Evolutionary conservation across 2,329 filamentous ascomycete species (phyloP).

Genomic region (Seiridium cupressi): DNA sequence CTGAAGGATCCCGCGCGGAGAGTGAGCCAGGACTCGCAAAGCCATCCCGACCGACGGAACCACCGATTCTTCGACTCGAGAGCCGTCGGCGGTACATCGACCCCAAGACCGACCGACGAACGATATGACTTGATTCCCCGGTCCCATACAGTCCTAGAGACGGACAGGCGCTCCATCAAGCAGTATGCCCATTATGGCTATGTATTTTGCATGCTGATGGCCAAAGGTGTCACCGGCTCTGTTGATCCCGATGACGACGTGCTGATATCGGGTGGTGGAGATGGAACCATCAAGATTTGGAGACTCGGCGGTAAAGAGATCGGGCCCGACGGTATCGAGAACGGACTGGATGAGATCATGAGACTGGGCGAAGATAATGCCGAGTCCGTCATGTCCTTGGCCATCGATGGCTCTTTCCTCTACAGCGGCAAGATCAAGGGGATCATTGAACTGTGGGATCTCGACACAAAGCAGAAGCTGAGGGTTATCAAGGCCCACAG

Average conservation of each 20-base stretch:
- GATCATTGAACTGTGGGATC: conserved; percentile 92
- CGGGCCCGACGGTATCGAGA: conserved; percentile 50
- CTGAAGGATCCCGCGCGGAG: conserved; percentile 62
- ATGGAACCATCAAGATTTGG: conserved; percentile 96
- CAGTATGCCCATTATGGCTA: conserved; percentile 96
- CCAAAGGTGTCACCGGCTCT: conserved; percentile 65
- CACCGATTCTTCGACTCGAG: conserved; percentile 93
- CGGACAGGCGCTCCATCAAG: conserved; percentile 74
- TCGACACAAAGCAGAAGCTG: conserved; percentile 89
- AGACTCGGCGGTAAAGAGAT: conserved; percentile 51
- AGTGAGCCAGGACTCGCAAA: conserved; percentile 60
- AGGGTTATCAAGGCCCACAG: conserved; percentile 80
- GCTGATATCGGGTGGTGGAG: conserved; percentile 86
- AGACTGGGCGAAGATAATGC: conserved; percentile 59
- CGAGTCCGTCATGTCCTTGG: conserved; percentile 71
- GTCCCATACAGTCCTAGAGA: conserved; percentile 65
- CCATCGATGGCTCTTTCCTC: conserved; percentile 85
- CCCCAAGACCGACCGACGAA: conserved; percentile 67
- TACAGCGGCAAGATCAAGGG: conserved; percentile 88
- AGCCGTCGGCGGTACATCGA: conserved; percentile 77
- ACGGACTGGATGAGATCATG: conserved; percentile 69
- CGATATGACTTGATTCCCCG: conserved; percentile 53
- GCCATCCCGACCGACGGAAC: conserved; percentile 73
- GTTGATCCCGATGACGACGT: conserved; percentile 75
- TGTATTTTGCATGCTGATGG: conserved; percentile 92